These are phyloP conservation scores for Acer saccharum DNA, from an alignment of 345 rosid genomes.

Conservation along the genomic window DNA sequence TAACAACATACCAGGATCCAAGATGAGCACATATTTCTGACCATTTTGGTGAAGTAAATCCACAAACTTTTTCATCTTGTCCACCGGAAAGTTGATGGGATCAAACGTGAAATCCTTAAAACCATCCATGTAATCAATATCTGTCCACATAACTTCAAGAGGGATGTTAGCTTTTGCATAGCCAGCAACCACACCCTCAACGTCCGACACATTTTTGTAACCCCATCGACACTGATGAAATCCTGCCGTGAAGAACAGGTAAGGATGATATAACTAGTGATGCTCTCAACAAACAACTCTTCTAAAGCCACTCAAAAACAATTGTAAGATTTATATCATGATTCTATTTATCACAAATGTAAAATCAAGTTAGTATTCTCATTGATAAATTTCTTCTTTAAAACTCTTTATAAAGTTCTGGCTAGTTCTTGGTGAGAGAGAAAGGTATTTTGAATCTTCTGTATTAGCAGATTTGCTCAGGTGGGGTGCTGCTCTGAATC, in stretches of 20 bases:
- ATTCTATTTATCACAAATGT: background rate
- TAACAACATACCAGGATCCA: slow-evolving; percentile 46
- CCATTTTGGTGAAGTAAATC: slow-evolving; percentile 39
- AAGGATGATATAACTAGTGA: background rate
- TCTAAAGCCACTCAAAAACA: background rate
- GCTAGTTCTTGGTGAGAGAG: no score
- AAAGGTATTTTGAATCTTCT: slow-evolving; percentile 14
- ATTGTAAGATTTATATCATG: background rate
- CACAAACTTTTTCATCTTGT: slow-evolving; percentile 35
- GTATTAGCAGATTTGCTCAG: no score
- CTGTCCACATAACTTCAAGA: slow-evolving; percentile 32
- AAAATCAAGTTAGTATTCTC: no score
- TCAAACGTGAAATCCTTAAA: slow-evolving; percentile 55
- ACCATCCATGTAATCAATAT: slow-evolving; percentile 57
- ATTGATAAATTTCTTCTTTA: no score
- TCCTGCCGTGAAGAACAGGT: slow-evolving; percentile 19
- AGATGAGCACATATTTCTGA: slow-evolving; percentile 45
- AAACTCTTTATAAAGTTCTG: background rate
- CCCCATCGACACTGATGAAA: slow-evolving; percentile 53
- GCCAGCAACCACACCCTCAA: slow-evolving; percentile 42
- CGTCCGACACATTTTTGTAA: slow-evolving; percentile 42
- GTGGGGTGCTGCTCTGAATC: no score
- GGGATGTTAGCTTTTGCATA: slow-evolving; percentile 44
- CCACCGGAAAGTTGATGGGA: slow-evolving; percentile 40
- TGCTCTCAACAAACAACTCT: background rate